Evolutionary conservation across 1,284 basidiomycete species (phyloP), one percentile per base, ranked within the genome.

Genomic region (Cutaneotrichosporon sp.): DNA sequence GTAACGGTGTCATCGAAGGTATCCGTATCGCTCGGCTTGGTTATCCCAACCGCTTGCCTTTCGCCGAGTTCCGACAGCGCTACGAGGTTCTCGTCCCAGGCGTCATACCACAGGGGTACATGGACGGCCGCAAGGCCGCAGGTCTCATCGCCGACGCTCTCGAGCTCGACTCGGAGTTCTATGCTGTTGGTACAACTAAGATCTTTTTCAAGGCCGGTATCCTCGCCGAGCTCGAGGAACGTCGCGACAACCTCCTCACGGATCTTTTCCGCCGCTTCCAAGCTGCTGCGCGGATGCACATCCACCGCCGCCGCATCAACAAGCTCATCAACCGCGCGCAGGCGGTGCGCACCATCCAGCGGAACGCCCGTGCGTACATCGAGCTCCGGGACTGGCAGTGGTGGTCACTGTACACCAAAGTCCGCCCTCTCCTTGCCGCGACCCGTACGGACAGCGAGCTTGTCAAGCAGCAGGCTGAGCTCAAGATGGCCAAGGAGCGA

Each of bases 191-290:
- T 8, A 89, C 90, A 0, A 96, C 91, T 39, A 99, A 98, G 78
- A 90, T 97, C 61, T 98, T 98, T 78, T 98, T 99, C 84, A 98
- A 97, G 72, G 93, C 96, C 1, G 94, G 94, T 5, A 91, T 97
- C 2, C 81, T 99, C 10, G 96, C 96, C n/a, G 93, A 97, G 66
- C 81, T 98, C 26, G 96, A 98, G 75, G 96, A 97, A 66, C 82
- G 90, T 19, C 79, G 96, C 17, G 96, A 99, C 72, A 79, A 82
- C 9, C 77, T 91, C 24, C 77, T 99, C 16, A 92, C 84, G 61
- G 92, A 93, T 62, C 79, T 97, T 42, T 97, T 98, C 76, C 85
- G 90, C 11, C 81, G 85, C 31, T 75, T 99, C 51, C 92, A 97
- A 67, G 90, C 93, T 0, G 80, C 83, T 0, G 87, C 87, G 3